Base-by-base conservation (phyloP, 495 filamentous ascomycete species). In the Lasiosphaeria miniovina region DNA sequence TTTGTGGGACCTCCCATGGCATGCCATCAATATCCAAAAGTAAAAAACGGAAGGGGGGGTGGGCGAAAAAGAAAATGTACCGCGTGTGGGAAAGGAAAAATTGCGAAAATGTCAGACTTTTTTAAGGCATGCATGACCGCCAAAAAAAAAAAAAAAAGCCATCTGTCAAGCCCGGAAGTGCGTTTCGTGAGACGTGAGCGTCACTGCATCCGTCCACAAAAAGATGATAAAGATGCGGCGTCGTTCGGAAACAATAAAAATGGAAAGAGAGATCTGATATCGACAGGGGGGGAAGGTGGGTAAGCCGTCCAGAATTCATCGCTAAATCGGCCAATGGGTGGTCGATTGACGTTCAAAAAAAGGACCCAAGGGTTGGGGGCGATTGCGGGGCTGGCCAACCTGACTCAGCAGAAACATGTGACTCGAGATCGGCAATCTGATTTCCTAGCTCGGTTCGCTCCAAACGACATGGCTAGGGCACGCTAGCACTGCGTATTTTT, bases 261-360 rank as follows among this genome's bases (percentile, higher is more conserved):
- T 17, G 12, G 35, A 48, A 43, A 35, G 46, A 33, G 24, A 54
- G 54, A 61, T 64, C 58, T 70, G 68, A 71, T 67, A 72, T 66
- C 48, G 61, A 50, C 57, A 49, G 52, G 41, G 43, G 57, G 43
- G 4, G 3, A 31, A 2, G 24, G 24, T 24, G 24, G 24, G 24
- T 24, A 2, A 2, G 24, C 46, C 34, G 40, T 2, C 34, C 61
- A 61, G 46, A 55, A 46, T 32, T 36, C 48, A 49, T 52, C 56
- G 55, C 55, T 49, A 54, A 40, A 32, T 5, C 52, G 8, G 45
- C 71, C 69, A 73, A 73, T 73, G 36, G 64, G 9, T 5, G n/a
- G 57, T 12, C 51, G 60, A 52, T 58, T 60, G 61, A 61, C 65
- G 67, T 66, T 68, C 58, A 45, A 64, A 55, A 31, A 32, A 41